Evolutionary conservation across 768 basidiomycete species (phyloP).

Genomic region (Dioszegia aurantiaca): DNA sequence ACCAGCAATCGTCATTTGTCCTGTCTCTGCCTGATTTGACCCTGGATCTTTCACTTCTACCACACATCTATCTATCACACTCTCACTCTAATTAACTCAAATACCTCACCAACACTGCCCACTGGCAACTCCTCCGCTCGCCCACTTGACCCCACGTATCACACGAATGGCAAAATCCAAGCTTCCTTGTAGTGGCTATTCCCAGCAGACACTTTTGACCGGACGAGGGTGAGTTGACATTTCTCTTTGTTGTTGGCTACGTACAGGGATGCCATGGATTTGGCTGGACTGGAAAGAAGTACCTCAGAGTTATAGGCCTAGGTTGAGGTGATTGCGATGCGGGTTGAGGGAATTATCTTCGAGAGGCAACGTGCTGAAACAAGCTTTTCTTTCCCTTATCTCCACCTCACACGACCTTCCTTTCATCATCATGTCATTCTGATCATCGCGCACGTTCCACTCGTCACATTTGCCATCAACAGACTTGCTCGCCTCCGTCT

Average conservation of each 20-base stretch:
- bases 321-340: neutral
- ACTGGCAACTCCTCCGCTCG: neutral
- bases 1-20: too few species aligned
- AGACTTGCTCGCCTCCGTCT: slow-evolving; percentile 41
- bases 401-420: slow-evolving; percentile 5
- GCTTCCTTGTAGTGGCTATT: slow-evolving; percentile 47
- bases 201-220: slow-evolving; percentile 18
- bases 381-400: slow-evolving; percentile 4
- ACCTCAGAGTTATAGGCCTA: neutral
- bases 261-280: too few species aligned
- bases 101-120: neutral
- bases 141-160: slow-evolving; percentile 1
- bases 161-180: slow-evolving; percentile 43
- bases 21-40: too few species aligned
- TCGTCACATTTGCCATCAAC: slow-evolving; percentile 13
- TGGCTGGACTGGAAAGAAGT: too few species aligned
- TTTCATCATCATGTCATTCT: neutral
- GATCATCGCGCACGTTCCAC: slow-evolving; percentile 3
- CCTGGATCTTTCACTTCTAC: too few species aligned
- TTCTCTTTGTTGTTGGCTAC: too few species aligned
- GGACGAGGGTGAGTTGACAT: slow-evolving; percentile 42
- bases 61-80: too few species aligned
- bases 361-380: neutral
- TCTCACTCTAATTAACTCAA: too few species aligned
- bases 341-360: neutral